Conservation (phyloP, 257 asterid species). For the Solanum gracilifrons region DNA sequence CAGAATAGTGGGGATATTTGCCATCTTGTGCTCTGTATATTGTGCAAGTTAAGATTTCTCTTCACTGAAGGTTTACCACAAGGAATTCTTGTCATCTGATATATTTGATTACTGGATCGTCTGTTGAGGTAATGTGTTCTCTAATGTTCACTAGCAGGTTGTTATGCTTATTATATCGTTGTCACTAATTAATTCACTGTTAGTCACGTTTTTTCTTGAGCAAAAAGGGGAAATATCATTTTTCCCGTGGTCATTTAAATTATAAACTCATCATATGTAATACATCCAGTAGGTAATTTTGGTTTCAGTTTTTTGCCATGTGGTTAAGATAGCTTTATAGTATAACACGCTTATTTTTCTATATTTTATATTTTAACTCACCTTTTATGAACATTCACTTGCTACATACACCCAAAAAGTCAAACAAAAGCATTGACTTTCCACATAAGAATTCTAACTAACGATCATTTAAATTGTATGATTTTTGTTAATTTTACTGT, state of each 20-base stretch:
- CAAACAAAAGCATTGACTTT: accelerated
- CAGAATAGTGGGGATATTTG: not conserved
- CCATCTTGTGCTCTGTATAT: not conserved
- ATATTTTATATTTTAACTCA: not conserved
- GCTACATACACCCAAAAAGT: not conserved
- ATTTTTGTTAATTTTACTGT: not conserved
- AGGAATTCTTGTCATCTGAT: not conserved
- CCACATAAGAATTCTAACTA: not conserved
- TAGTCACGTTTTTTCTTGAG: not conserved
- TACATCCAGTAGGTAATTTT: too few relatives aligned
- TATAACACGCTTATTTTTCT: too few relatives aligned
- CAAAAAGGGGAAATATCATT: not conserved
- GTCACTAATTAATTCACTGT: not conserved
- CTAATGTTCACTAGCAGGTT: not conserved
- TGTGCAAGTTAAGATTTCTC: not conserved
- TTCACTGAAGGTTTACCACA: not conserved
- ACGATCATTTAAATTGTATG: too few relatives aligned
- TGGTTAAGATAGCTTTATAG: not conserved
- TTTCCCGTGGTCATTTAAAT: not conserved
- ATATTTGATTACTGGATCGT: not conserved
- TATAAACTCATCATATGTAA: too few relatives aligned
- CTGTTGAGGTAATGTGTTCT: not conserved
- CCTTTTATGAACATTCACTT: not conserved
- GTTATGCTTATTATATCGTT: not conserved
- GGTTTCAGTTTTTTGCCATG: too few relatives aligned